These are phyloP conservation scores for Hypoxylon sp. DNA, from an alignment of 2,329 filamentous ascomycete genomes.

Conservation along the genomic window DNA sequence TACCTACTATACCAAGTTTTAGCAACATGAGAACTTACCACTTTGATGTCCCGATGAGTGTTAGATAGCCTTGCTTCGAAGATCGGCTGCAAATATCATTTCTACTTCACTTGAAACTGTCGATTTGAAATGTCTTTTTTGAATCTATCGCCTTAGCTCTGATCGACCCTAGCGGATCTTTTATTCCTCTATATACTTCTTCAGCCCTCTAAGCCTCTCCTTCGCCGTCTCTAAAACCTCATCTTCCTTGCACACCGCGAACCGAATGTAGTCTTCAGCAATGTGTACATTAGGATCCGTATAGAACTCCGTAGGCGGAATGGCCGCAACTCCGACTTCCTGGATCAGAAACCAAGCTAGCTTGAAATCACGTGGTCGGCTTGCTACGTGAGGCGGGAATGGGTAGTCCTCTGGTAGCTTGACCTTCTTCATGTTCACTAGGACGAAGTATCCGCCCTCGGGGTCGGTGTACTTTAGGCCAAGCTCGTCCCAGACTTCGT, in stretches of 20 bases:
- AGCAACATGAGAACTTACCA: neutral
- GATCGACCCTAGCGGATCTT: constrained; percentile 4
- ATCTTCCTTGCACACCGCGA: constrained; percentile 97
- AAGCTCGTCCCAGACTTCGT: constrained; percentile 81
- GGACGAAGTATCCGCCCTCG: constrained; percentile 96
- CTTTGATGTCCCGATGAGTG: neutral
- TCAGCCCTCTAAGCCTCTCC: constrained; percentile 78
- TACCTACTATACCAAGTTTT: neutral
- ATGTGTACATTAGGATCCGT: constrained; percentile 85
- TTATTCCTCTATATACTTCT: constrained; percentile 71
- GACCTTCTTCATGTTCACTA: constrained; percentile 93
- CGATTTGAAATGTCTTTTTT: constrained; percentile 7
- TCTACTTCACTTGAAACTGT: neutral
- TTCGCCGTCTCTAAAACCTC: constrained; percentile 84
- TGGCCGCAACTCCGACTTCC: constrained; percentile 94
- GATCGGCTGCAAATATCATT: neutral
- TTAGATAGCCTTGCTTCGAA: neutral
- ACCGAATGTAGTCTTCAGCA: constrained; percentile 92
- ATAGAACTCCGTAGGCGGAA: constrained; percentile 97
- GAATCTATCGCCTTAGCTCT: constrained; percentile 7
- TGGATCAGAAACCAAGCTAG: constrained; percentile 97
- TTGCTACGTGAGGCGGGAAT: constrained; percentile 90
- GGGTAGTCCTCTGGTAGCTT: constrained; percentile 85
- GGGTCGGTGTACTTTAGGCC: constrained; percentile 87
- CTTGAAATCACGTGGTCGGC: constrained; percentile 91